A percentile compares a stretch with the other conserved stretches of the same genome.
Evolutionary conservation across 2,329 filamentous ascomycete species (phyloP).

Genomic region (Ascochyta lentis): DNA sequence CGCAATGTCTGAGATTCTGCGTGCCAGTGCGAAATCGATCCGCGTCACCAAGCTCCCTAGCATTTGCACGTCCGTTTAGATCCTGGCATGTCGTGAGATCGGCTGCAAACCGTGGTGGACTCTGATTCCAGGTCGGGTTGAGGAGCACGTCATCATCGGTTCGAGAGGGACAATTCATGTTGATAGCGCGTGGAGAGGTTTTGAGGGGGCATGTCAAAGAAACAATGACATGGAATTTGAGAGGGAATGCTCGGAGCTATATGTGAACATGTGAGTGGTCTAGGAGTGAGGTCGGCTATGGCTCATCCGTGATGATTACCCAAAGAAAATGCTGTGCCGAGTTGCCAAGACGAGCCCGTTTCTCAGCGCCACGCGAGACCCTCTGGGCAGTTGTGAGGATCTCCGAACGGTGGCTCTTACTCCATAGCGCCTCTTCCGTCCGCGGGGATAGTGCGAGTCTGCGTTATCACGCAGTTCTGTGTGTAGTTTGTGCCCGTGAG

Average conservation of each 20-base stretch:
- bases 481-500: constrained; percentile 6
- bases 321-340: constrained; percentile 23
- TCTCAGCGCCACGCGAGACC: constrained; percentile 21
- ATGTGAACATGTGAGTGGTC: constrained; percentile 24
- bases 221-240: constrained; percentile 26
- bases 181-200: not conserved
- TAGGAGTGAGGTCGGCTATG: constrained; percentile 25
- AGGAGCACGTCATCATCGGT: constrained; percentile 36
- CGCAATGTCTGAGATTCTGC: constrained; percentile 20
- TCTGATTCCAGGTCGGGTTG: constrained; percentile 42
- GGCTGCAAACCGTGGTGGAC: constrained; percentile 38
- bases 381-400: not conserved
- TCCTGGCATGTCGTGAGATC: constrained; percentile 42
- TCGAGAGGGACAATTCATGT: constrained; percentile 42
- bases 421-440: constrained; percentile 10
- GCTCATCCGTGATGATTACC: constrained; percentile 25
- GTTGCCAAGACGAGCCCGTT: constrained; percentile 24
- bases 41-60: constrained; percentile 38
- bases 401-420: constrained; percentile 5
- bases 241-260: constrained; percentile 18
- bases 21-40: constrained; percentile 23
- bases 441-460: constrained; percentile 9
- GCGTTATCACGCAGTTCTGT: not conserved
- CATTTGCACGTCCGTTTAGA: constrained; percentile 40
- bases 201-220: not conserved